Conservation (phyloP, 2,329 filamentous ascomycete species). For the Fusarium pseudonygamai region DNA sequence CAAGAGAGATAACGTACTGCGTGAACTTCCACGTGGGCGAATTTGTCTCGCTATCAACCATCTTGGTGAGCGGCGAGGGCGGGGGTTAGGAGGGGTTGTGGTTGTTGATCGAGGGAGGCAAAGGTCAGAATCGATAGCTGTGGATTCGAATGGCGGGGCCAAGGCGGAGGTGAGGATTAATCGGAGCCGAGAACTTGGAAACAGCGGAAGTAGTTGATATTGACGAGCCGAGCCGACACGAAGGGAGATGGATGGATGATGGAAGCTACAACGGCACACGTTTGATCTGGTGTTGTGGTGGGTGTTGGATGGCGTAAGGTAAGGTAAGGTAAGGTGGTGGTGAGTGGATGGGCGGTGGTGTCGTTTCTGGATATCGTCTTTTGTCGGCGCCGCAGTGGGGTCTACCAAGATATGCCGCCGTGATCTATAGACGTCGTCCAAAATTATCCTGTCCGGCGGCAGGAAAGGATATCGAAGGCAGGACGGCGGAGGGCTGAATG, state of each 20-base stretch:
- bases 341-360: slow-evolving; percentile 30
- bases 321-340: slow-evolving; percentile 14
- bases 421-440: slow-evolving; percentile 29
- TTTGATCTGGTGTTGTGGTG: slow-evolving; percentile 37
- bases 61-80: slow-evolving; percentile 65
- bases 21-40: slow-evolving; percentile 99
- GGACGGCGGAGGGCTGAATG: slow-evolving; percentile 23
- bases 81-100: slow-evolving; percentile 38
- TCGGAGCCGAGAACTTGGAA: slow-evolving; percentile 20
- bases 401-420: slow-evolving; percentile 35
- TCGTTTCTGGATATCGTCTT: slow-evolving; percentile 40
- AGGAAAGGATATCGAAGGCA: slow-evolving; percentile 18
- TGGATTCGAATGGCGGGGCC: slow-evolving; percentile 32
- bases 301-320: slow-evolving; percentile 20
- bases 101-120: slow-evolving; percentile 37
- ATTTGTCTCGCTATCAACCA: slow-evolving; percentile 95
- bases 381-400: slow-evolving; percentile 38
- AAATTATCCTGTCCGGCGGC: slow-evolving; percentile 16
- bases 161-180: slow-evolving; percentile 32
- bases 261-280: slow-evolving; percentile 36
- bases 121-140: slow-evolving; percentile 33
- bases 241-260: slow-evolving; percentile 26
- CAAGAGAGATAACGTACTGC: slow-evolving; percentile 73
- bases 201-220: slow-evolving; percentile 21
- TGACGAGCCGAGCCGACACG: slow-evolving; percentile 14